Conservation (phyloP, 176 grass and related monocot species). For the Musa acuminata region DNA sequence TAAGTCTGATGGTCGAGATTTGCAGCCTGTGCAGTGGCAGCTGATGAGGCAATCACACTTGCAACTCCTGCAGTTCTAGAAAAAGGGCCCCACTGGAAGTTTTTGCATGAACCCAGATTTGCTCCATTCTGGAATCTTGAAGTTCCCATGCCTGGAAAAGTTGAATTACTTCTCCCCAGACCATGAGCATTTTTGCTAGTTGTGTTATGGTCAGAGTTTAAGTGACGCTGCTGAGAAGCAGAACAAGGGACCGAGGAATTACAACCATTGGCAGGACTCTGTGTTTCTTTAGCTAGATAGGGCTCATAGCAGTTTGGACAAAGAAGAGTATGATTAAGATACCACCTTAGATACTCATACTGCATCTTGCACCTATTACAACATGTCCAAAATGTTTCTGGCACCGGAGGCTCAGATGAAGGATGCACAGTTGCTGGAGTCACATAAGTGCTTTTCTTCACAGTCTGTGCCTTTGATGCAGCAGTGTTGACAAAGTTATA, state of each 20-base stretch:
- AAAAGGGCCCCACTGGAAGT: conserved; percentile 25
- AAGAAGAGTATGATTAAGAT: conserved; percentile 20
- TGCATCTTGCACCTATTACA: conserved; percentile 25
- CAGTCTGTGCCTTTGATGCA: background rate
- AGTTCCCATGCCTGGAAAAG: conserved; percentile 17
- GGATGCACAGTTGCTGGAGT: background rate
- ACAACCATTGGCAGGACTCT: background rate
- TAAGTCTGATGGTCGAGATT: conserved; percentile 43
- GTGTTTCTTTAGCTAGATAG: conserved; percentile 30
- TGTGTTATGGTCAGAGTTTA: conserved; percentile 4
- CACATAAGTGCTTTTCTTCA: background rate
- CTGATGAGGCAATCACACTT: conserved; percentile 53
- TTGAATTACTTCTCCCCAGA: conserved; percentile 3
- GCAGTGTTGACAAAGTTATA: background rate
- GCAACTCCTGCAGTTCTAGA: conserved; percentile 34
- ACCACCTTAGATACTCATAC: conserved; percentile 35
- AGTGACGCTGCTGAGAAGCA: conserved; percentile 2
- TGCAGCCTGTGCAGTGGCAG: conserved; percentile 37
- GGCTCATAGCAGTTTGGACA: conserved; percentile 19
- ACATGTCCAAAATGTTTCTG: conserved; percentile 57
- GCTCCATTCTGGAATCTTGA: conserved; percentile 20
- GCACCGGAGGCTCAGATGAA: background rate
- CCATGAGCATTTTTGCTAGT: background rate
- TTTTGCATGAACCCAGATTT: conserved; percentile 17
- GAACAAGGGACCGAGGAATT: background rate